phyloP scores from a whole-genome alignment of 371 early-diverging fungal species.

The Dichotomocladium elegans region DNA sequence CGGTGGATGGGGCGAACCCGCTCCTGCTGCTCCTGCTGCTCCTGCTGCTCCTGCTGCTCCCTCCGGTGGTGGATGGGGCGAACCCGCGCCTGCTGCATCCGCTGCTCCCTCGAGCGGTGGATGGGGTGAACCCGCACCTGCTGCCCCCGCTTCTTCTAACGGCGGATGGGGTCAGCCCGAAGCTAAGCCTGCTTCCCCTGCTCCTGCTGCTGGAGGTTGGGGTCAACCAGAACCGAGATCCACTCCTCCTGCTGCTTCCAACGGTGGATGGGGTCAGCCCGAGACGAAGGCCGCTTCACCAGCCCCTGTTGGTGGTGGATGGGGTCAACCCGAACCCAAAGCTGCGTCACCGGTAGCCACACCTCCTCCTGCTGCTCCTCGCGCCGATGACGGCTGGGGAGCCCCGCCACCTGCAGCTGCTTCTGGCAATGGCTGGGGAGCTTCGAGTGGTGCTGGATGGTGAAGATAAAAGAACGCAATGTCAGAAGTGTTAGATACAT shows the following conservation, averaged over 20 bases:
- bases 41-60: conserved; percentile 18
- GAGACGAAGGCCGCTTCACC: conserved; percentile 11
- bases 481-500: background rate
- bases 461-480: too few relatives aligned
- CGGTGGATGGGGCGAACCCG: conserved; percentile 15
- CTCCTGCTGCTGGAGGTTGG: conserved; percentile 24
- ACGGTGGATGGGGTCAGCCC: conserved; percentile 23
- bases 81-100: conserved; percentile 6
- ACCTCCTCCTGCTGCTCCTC: conserved; percentile 7
- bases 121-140: conserved; percentile 13
- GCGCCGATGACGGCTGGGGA: conserved; percentile 27
- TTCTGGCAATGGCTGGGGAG: conserved; percentile 34
- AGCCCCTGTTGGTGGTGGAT: conserved; percentile 10
- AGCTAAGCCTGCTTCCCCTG: conserved; percentile 19
- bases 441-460: conserved; percentile 25
- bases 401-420: conserved; percentile 16
- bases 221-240: conserved; percentile 10
- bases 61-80: conserved; percentile 22
- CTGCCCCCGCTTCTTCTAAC: conserved; percentile 15
- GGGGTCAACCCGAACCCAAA: conserved; percentile 9
- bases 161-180: conserved; percentile 21
- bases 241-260: conserved; percentile 14
- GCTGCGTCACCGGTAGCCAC: conserved; percentile 16
- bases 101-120: conserved; percentile 13
- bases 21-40: conserved; percentile 13